Conservation (phyloP, 2,329 filamentous ascomycete species). For the Aspergillus felis region DNA sequence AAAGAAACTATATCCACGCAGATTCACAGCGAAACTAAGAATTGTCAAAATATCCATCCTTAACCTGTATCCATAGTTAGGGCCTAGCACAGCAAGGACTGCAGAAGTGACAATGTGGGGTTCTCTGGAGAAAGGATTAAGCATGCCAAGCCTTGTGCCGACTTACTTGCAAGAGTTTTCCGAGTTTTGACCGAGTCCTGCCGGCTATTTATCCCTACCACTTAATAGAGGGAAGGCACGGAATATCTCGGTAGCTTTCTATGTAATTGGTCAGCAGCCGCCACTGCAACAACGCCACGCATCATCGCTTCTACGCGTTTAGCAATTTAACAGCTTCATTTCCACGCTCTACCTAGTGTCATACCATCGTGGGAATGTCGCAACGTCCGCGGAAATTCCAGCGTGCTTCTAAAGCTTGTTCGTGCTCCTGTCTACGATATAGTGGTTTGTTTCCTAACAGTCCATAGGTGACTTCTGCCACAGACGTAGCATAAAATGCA, state of each 20-base stretch:
- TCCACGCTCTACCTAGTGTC: too few species aligned
- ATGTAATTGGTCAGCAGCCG: background rate
- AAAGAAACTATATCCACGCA: too few species aligned
- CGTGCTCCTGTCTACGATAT: background rate
- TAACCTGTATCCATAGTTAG: background rate
- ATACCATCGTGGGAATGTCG: background rate
- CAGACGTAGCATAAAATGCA: background rate
- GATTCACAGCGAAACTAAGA: background rate
- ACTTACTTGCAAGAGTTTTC: too few species aligned
- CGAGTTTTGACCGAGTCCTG: too few species aligned
- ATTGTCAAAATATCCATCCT: background rate
- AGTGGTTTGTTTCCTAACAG: background rate
- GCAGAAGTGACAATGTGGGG: too few species aligned
- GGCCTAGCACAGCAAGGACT: too few species aligned
- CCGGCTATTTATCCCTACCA: too few species aligned
- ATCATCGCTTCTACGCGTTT: background rate
- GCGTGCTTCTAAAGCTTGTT: background rate
- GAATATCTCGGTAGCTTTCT: too few species aligned
- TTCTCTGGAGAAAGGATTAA: too few species aligned
- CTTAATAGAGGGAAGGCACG: too few species aligned
- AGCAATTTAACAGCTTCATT: background rate
- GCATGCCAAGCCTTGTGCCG: too few species aligned
- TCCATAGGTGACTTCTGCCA: background rate
- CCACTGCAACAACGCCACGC: background rate
- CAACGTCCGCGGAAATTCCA: background rate